Evolutionary conservation across 2,329 filamentous ascomycete species (phyloP), one percentile per base, ranked within the genome.

Genomic region (Fusarium austroafricanum): DNA sequence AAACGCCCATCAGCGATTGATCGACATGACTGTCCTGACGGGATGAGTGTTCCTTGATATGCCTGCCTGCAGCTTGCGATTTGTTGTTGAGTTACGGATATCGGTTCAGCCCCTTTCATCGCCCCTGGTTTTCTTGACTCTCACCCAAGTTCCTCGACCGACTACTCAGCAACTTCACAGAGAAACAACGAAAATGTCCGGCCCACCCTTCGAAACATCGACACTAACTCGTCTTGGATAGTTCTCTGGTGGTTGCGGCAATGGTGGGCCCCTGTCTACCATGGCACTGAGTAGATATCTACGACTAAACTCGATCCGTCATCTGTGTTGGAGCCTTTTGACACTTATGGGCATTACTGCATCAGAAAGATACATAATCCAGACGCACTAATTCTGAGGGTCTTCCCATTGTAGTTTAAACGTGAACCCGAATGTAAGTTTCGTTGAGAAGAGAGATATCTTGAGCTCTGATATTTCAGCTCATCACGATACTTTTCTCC

Each of bases 271-370:
- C 35, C n/a, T 31, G 53, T 29, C 40, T 50, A 57, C 45, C 15
- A 15, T n/a, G 17, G 3, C 44, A 52, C 26, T n/a, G n/a, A n/a
- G n/a, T n/a, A n/a, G 50, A 60, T 61, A 45, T 35, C 45, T 20
- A 52, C 60, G 12, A 18, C 71, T 72, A 71, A 49, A 18, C 71
- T 55, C 29, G 47, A 73, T 73, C 65, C 67, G 67, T 73, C 62
- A 42, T 23, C 44, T 29, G 39, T 51, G 31, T 23, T 55, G 40
- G 54, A 51, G 35, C 61, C 55, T 20, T 53, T 44, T 40, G 53
- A 17, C 55, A 50, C 65, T 68, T n/a, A n/a, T n/a, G n/a, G n/a
- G n/a, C n/a, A n/a, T n/a, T n/a, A 60, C 63, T 49, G 37, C 39
- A 56, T 37, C 37, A 63, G 35, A 40, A 29, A 43, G 26, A 60